Percentiles rank a stretch among this genome's conserved stretches.
phyloP scores from a whole-genome alignment of 2,329 filamentous ascomycete species.

The Colletotrichum coccodes region DNA sequence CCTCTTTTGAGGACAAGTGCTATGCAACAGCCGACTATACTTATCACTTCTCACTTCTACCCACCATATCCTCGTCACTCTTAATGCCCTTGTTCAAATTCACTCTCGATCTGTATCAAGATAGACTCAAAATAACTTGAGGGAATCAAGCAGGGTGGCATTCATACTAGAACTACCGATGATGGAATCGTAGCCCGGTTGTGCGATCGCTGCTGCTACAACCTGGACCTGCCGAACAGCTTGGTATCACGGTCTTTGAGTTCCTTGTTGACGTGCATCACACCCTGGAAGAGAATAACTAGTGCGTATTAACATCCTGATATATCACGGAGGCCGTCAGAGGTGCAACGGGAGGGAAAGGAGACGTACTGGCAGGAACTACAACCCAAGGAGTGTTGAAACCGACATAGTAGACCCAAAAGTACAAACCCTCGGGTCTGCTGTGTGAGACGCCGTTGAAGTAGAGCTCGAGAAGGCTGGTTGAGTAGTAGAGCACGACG shows the following conservation, averaged over 20 bases:
- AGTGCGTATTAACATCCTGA: not conserved
- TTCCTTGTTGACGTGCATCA: not conserved
- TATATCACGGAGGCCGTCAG: no score
- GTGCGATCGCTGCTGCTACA: not conserved
- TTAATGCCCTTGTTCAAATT: no score
- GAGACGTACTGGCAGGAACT: slow-evolving; percentile 62
- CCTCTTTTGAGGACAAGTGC: no score
- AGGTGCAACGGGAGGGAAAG: not conserved
- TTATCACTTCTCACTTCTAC: no score
- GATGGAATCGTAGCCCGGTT: not conserved
- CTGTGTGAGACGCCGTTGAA: slow-evolving; percentile 60
- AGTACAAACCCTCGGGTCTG: slow-evolving; percentile 69
- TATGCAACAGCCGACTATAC: no score
- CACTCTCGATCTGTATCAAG: no score
- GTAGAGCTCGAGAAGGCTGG: slow-evolving; percentile 60
- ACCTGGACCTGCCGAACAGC: not conserved
- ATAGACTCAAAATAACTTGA: no score
- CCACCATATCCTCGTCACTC: no score
- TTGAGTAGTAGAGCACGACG: slow-evolving; percentile 70
- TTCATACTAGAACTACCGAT: no score
- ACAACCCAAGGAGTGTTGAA: slow-evolving; percentile 71
- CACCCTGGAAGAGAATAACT: slow-evolving; percentile 18
- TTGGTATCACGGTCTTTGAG: not conserved
- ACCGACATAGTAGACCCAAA: slow-evolving; percentile 71
- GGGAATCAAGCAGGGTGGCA: no score